A percentile compares a stretch with the other conserved stretches of the same genome.
These are phyloP conservation scores for Aureobasidium uvarum DNA, from an alignment of 2,329 filamentous ascomycete species.

Conservation along the genomic window DNA sequence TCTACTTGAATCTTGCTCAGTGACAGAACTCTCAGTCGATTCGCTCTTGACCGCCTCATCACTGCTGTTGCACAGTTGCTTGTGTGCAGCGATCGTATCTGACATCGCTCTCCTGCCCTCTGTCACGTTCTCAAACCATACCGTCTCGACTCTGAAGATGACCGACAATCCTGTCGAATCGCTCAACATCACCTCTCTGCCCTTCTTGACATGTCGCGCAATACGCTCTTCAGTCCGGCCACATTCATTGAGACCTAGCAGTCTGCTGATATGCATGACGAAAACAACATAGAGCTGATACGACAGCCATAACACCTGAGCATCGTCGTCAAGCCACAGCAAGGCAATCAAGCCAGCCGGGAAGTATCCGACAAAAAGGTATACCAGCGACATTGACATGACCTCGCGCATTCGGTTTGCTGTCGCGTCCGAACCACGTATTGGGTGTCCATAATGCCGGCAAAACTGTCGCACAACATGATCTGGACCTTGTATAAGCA, in stretches of 20 bases:
- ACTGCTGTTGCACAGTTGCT: not conserved
- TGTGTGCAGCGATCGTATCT: not conserved
- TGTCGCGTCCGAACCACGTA: not conserved
- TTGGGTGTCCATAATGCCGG: conserved; percentile 5
- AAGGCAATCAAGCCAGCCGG: conserved; percentile 1
- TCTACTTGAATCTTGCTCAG: too few species aligned
- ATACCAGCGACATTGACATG: not conserved
- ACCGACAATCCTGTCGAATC: not conserved
- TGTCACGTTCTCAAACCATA: not conserved
- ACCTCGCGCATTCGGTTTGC: not conserved
- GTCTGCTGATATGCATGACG: not conserved
- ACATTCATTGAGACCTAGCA: not conserved
- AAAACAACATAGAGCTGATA: conserved; percentile 10
- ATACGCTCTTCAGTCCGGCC: not conserved
- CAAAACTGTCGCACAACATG: not conserved
- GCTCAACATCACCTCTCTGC: not conserved
- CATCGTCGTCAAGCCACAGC: conserved; percentile 3
- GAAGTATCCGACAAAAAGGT: conserved; percentile 2
- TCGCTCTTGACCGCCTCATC: not conserved
- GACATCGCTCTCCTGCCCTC: not conserved
- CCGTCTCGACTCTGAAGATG: not conserved
- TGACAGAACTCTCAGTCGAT: too few species aligned
- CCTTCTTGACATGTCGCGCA: not conserved
- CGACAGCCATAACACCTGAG: not conserved
- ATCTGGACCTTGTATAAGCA: not conserved